phyloP scores from a whole-genome alignment of 2,329 filamentous ascomycete species.

The Monilinia vaccinii-corymbosi region DNA sequence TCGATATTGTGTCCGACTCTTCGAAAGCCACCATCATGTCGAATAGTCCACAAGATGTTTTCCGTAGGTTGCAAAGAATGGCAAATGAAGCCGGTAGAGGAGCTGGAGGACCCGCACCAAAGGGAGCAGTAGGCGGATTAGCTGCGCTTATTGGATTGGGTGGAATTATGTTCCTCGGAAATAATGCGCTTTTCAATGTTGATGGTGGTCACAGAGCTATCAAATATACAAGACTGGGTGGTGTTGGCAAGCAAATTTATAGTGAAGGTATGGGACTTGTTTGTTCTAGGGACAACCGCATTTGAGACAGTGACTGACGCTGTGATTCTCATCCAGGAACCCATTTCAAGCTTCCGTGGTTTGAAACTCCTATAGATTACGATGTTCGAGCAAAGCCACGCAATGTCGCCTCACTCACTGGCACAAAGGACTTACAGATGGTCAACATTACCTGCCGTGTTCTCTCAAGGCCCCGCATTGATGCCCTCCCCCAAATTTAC shows the following conservation, averaged over 20 bases:
- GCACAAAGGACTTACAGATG: conserved; percentile 99
- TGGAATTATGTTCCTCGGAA: conserved; percentile 44
- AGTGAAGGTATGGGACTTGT: conserved; percentile 58
- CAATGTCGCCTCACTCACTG: conserved; percentile 92
- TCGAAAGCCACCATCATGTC: conserved; percentile 22
- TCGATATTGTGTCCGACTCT: not conserved
- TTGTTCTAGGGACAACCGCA: not conserved
- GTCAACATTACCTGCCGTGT: conserved; percentile 99
- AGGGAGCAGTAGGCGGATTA: conserved; percentile 44
- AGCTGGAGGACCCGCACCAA: conserved; percentile 35
- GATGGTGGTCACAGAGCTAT: conserved; percentile 98
- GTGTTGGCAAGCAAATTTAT: conserved; percentile 96
- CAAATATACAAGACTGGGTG: conserved; percentile 89
- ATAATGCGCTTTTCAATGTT: conserved; percentile 64
- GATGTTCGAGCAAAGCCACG: conserved; percentile 96
- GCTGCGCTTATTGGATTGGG: conserved; percentile 44
- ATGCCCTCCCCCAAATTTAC: conserved; percentile 92
- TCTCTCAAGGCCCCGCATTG: conserved; percentile 79
- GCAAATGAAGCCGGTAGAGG: conserved; percentile 47
- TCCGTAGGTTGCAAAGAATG: conserved; percentile 51
- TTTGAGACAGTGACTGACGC: conserved; percentile 13
- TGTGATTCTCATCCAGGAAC: conserved; percentile 52
- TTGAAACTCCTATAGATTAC: conserved; percentile 94
- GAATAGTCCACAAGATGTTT: conserved; percentile 54
- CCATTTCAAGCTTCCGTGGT: conserved; percentile 89